phyloP scores from a whole-genome alignment of 2,329 filamentous ascomycete genomes.

The Ascochyta fabae region DNA sequence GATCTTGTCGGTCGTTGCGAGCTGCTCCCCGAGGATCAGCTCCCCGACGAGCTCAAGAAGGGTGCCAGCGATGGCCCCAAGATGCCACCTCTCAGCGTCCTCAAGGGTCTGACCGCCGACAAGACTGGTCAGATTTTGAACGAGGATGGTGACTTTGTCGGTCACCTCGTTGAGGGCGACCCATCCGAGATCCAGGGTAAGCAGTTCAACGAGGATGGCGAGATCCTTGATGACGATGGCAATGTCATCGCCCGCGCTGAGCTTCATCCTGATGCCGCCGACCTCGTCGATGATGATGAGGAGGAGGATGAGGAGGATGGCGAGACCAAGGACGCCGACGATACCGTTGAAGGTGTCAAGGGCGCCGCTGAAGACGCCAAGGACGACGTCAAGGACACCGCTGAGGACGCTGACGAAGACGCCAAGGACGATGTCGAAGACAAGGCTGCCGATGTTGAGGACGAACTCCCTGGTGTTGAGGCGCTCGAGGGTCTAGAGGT shows the following conservation, averaged over 20 bases:
- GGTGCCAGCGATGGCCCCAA: constrained; percentile 45
- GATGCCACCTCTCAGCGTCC: constrained; percentile 54
- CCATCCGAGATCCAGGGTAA: constrained; percentile 56
- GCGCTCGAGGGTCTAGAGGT: constrained; percentile 59
- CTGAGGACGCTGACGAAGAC: constrained; percentile 31
- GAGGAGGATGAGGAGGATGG: constrained; percentile 36
- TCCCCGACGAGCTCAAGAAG: constrained; percentile 50
- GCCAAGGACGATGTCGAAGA: constrained; percentile 42
- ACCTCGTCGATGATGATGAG: constrained; percentile 46
- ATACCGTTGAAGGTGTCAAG: constrained; percentile 30
- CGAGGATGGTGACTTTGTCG: constrained; percentile 59
- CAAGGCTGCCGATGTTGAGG: constrained; percentile 51
- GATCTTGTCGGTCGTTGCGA: constrained; percentile 62
- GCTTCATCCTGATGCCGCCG: constrained; percentile 55
- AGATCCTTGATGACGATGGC: constrained; percentile 62
- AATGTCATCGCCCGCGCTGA: constrained; percentile 61
- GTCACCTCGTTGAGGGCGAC: constrained; percentile 56
- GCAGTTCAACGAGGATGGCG: constrained; percentile 60
- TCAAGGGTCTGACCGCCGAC: constrained; percentile 57
- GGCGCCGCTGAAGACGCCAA: constrained; percentile 24
- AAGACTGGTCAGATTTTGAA: constrained; percentile 57
- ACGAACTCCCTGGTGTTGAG: constrained; percentile 59
- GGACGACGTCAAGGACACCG: constrained; percentile 37
- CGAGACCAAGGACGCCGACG: constrained; percentile 31
- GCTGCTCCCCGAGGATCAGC: constrained; percentile 52